Evolutionary conservation across 2,329 filamentous ascomycete species (phyloP).

Genomic region (Colletotrichum ledebouriae): DNA sequence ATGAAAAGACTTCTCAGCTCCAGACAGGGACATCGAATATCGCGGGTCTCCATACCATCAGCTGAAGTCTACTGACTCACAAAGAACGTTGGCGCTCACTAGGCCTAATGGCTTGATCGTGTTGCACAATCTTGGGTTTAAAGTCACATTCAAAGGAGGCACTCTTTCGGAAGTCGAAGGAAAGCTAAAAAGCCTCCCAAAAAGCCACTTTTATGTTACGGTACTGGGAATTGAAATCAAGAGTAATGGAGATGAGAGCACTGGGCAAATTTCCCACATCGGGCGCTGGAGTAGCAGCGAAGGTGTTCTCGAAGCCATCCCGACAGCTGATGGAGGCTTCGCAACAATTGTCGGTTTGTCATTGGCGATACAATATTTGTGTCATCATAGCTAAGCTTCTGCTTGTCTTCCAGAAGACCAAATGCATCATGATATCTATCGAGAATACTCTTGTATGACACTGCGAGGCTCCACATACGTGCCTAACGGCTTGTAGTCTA

Average conservation of each 20-base stretch:
- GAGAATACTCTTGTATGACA: conserved; percentile 57
- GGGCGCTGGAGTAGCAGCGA: not conserved
- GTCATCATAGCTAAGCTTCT: not conserved
- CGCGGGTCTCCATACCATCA: not conserved
- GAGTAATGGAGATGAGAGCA: not conserved
- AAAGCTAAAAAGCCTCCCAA: not conserved
- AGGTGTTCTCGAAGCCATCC: conserved; percentile 4
- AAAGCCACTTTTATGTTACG: not conserved
- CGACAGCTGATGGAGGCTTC: conserved; percentile 9
- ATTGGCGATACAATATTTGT: not conserved
- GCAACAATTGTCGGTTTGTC: conserved; percentile 15
- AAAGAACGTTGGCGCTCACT: not conserved
- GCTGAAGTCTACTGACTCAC: not conserved
- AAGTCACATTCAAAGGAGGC: not conserved
- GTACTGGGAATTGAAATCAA: conserved; percentile 3
- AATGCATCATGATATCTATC: not conserved
- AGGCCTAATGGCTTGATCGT: not conserved
- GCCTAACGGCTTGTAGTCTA: conserved; percentile 64
- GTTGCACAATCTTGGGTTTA: not conserved
- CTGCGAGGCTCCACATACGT: conserved; percentile 65
- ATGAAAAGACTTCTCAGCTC: no score
- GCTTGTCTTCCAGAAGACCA: no score
- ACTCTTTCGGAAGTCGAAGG: not conserved
- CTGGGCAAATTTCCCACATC: not conserved
- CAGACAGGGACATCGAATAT: not conserved